A percentile compares a stretch with the other conserved stretches of the same genome.
These are phyloP conservation scores for Lecanoromycetidae sp. DNA, from an alignment of 2,329 filamentous ascomycete species.

Conservation along the genomic window DNA sequence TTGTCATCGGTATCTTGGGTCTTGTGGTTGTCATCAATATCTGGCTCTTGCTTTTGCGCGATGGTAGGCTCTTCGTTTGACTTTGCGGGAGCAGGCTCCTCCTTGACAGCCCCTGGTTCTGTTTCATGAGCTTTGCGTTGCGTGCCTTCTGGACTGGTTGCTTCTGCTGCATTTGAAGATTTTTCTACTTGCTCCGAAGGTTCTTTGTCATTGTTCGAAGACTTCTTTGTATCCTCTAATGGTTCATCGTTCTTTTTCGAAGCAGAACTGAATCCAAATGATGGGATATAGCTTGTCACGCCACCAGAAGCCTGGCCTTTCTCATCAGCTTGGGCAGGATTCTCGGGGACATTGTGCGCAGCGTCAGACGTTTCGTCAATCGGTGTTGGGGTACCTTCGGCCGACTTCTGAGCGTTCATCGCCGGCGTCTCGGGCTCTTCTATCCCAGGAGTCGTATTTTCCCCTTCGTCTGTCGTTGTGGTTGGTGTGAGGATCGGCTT, in stretches of 20 bases:
- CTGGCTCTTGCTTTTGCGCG: no score
- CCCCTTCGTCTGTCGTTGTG: conserved; percentile 7
- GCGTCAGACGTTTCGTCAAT: background rate
- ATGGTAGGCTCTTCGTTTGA: no score
- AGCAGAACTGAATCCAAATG: conserved; percentile 1
- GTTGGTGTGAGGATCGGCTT: no score
- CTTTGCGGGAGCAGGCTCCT: no score
- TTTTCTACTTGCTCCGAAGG: background rate
- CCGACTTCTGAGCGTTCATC: background rate
- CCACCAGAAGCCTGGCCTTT: background rate
- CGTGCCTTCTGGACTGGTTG: no score
- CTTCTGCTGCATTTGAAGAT: background rate
- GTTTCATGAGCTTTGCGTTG: no score
- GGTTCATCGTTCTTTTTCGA: conserved; percentile 3
- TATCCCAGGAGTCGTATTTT: background rate
- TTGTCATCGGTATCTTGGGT: no score
- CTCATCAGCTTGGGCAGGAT: background rate
- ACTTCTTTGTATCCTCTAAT: background rate
- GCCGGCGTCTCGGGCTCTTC: no score
- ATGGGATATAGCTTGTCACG: conserved; percentile 9
- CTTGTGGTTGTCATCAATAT: no score
- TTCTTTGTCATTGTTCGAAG: background rate
- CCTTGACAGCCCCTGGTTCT: no score
- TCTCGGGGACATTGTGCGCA: background rate
- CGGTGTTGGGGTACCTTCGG: background rate